Evolutionary conservation across 2,329 filamentous ascomycete species (phyloP), one percentile per base, ranked within the genome.

Genomic region (Paecilomyces dactylethromorphus): DNA sequence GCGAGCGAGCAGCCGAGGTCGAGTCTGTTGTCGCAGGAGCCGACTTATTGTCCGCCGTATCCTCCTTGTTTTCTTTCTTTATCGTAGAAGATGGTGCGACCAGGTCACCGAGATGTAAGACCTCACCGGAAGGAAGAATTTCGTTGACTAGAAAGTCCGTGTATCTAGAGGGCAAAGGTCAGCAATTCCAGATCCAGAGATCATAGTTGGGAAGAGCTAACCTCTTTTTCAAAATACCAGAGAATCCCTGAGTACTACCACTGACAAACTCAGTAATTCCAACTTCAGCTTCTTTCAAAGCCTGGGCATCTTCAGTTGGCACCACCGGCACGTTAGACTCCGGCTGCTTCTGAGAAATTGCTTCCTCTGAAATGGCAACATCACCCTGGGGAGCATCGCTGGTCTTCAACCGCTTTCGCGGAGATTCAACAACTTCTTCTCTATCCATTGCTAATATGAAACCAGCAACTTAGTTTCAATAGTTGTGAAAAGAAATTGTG

Each of bases 121-220:
- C 90, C 57, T 86, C 76, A 15, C 92, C 92, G 68, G 88, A 84
- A 31, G 87, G 86, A 21, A 84, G 78, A 62, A 97, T 93, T 74
- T 97, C 92, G 69, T 96, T 92, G 66, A 97, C 92, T 65, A 94
- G 80, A 68, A 97, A 97, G 72, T 97, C 92, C 3, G 92, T 93
- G 74, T 92, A 97, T 64, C 91, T 85, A 58, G 21, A 54, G n/a
- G 57, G 22, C 58, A 49, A 63, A 56, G 26, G 8, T 32, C 53
- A 53, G 24, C 10, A 50, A 31, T 3, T 11, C 21, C 3, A 2
- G 52, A 45, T 33, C 57, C 54, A 33, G 21, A 32, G 31, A 13
- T 8, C 22, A 45, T 3, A 21, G 5, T 10, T 45, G 24, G 51
- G 15, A 39, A 49, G 24, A 29, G 57, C 62, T 53, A 60, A 84